These are phyloP conservation scores for Neostapfia colusana DNA, from an alignment of 176 grass and related monocot species.

Conservation along the genomic window DNA sequence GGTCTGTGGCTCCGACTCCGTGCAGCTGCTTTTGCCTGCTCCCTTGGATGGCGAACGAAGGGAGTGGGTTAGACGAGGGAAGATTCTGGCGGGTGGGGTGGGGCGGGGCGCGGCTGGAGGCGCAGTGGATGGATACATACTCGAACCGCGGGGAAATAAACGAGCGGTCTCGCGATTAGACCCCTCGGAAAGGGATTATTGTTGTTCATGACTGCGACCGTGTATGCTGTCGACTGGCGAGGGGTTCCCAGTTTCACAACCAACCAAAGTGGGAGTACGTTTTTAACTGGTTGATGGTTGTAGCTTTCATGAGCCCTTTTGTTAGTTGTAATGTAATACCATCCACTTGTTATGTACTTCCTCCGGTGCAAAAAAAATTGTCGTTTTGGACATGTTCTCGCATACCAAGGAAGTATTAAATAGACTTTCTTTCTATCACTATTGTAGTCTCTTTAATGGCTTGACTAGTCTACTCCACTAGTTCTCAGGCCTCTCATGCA, in stretches of 20 bases:
- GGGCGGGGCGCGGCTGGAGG: not conserved
- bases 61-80: not conserved
- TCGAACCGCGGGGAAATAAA: not conserved
- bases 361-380: no score
- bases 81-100: not conserved
- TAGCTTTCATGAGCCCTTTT: not conserved
- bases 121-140: not conserved
- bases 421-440: no score
- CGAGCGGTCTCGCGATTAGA: not conserved
- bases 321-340: conserved; percentile 8
- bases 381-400: no score
- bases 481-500: no score
- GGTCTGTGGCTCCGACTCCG: no score
- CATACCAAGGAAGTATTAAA: no score
- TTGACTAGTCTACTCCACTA: no score
- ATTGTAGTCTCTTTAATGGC: no score
- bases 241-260: not conserved
- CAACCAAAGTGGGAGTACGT: not conserved
- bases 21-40: not conserved
- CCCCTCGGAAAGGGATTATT: not conserved
- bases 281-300: not conserved
- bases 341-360: not conserved
- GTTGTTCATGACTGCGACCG: not conserved
- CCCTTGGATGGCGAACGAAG: not conserved
- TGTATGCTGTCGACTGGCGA: no score